Base-by-base conservation (phyloP, 441 rosid species). In the Francoa sonchifolia region DNA sequence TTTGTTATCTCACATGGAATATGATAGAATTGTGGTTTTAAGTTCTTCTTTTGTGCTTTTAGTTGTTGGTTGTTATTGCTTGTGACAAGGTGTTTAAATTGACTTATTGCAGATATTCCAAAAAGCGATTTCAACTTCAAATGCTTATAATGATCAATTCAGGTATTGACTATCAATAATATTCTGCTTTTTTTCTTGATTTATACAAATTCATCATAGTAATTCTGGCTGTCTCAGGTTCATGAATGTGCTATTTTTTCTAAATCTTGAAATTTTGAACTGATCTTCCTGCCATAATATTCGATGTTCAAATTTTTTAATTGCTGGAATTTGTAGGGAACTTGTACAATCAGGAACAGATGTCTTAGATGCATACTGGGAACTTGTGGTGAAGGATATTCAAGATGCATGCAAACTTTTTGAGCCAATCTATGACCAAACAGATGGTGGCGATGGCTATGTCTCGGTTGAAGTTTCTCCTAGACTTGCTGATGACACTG, bases 391-490 rank as follows among this genome's bases (percentile, higher is more conserved):
- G 60, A 82, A 76, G 81, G 98, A 85, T 68, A 90, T 90, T 57
- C 96, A 90, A 52, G 96, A 82, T 69, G 98, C 98, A 0, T 90
- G 96, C 74, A 80, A 73, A 48, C 95, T 82, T 34, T 90, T 90
- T 63, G 96, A 90, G 81, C 47, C 82, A 33, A 78, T 90, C 45
- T 90, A 90, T 57, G 90, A 86, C 51, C 62, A 79, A 54, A 90
- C 96, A 19, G 85, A 86, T 53, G 95, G 73, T 44, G 93, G 63
- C 5, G 98, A 90, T 63, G 98, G 98, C 36, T 86, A 90, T 54
- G 96, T 90, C 47, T 85, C 96, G 9, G 98, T 86, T 13, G 95
- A 90, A 73, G 98, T 90, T 52, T 85, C 96, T 35, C 98, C 96
- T 16, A 71, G 75, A 52, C 89, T 90, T 42, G 96, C 98, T 27